Evolutionary conservation across 139 green algal species (phyloP).

Genomic region (Chlamydomonas sp.): DNA sequence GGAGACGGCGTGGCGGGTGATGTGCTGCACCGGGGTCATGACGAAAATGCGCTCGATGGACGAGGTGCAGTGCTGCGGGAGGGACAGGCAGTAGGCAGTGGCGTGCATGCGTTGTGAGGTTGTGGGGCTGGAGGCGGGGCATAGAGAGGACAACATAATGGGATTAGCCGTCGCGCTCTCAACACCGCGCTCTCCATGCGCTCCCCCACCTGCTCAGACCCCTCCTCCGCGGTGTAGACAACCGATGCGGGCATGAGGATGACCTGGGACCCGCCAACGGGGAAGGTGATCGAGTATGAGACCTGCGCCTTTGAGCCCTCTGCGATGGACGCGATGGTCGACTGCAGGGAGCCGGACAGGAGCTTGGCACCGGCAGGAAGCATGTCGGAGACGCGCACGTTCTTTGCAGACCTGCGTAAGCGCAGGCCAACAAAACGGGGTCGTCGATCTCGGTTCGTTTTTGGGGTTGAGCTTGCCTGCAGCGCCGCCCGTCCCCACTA

Average conservation of each 20-base stretch:
- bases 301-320: neutral
- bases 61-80: constrained; percentile 16
- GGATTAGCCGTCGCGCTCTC: neutral
- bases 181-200: neutral
- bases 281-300: constrained; percentile 9
- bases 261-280: neutral
- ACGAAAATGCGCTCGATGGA: constrained; percentile 22
- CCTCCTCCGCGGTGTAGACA: constrained; percentile 5
- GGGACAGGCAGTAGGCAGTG: neutral
- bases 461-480: neutral
- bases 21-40: constrained; percentile 40
- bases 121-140: neutral
- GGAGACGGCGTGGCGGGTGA: constrained; percentile 31
- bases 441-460: no score
- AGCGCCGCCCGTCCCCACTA: neutral
- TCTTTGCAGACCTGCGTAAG: constrained; percentile 6
- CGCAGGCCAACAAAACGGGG: neutral
- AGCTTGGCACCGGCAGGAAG: neutral
- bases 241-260: neutral
- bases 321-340: neutral
- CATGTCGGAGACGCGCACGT: neutral
- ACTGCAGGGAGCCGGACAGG: neutral
- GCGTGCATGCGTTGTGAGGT: neutral
- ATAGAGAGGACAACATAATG: neutral
- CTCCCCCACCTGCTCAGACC: constrained; percentile 20